Evolutionary conservation across 1,139 yeast genomes (phyloP), one percentile per base, ranked within the genome.

Genomic region (Geotrichum bryndzae): DNA sequence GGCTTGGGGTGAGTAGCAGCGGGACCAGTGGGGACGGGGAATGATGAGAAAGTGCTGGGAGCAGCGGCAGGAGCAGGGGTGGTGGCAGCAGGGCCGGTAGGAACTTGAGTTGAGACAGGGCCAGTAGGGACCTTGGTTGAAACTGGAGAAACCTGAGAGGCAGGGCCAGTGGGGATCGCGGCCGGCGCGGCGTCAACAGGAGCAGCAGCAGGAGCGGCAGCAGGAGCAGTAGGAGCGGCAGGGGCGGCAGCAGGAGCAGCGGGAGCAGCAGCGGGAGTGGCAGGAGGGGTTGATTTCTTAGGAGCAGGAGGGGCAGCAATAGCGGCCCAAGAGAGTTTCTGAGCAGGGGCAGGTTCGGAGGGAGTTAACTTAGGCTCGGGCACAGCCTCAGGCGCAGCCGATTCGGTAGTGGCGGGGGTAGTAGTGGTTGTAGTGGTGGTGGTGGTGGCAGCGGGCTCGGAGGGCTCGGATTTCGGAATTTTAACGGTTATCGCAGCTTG

Each of bases 301-400:
- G 57, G 54, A 27, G 65, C 53, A 10, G 66, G 64, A 35, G 68
- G 65, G 33, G 65, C 65, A 35, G 65, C 63, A 13, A 69, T 58
- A 45, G 46, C 59, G n/a, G 61, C 58, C 45, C 63, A 54, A 6
- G 60, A 58, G 15, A 63, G 57, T 57, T 61, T 61, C 54, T 61
- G 61, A 59, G 62, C 61, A 54, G 56, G 57, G 53, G 56, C 65
- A 38, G 75, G 73, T 60, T 72, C 71, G 57, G 74, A 73, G 29
- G 74, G 64, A 46, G 78, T 35, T 4, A 52, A 62, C 45, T 54
- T 25, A 22, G 63, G 31, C 22, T 65, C 33, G 58, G 65, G 66
- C 54, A 63, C 64, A 29, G 69, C 64, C 29, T 67, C 63, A n/a
- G 65, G 61, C 11, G 61, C 27, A 25, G 27, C 56, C 18, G 64